Evolutionary conservation across 441 rosid species (phyloP).

Genomic region (Erysimum cheiri): DNA sequence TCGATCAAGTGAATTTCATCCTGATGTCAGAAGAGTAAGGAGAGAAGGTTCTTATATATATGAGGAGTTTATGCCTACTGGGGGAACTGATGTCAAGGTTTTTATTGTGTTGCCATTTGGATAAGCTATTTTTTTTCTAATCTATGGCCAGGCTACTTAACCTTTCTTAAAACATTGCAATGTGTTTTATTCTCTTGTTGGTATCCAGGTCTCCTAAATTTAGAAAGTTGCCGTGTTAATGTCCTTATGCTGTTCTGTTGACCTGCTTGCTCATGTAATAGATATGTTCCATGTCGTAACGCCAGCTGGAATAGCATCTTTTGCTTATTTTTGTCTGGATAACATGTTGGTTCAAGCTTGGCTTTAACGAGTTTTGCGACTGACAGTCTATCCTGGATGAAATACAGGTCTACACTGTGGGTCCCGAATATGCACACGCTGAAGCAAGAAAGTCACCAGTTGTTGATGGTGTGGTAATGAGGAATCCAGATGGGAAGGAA

Average conservation of each 20-base stretch:
- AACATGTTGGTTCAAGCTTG: constrained; percentile 12
- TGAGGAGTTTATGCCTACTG: constrained; percentile 99
- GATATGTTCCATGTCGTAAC: neutral
- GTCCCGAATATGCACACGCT: constrained; percentile 99
- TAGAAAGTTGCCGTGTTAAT: neutral
- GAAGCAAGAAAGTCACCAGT: constrained; percentile 99
- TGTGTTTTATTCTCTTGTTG: constrained; percentile 18
- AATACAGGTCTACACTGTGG: constrained; percentile 95
- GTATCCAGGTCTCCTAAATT: constrained; percentile 29
- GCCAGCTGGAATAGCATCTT: neutral
- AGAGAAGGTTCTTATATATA: constrained; percentile 99
- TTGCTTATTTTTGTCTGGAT: constrained; percentile 12
- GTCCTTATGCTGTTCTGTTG: constrained; percentile 4
- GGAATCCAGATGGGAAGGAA: constrained; percentile 99
- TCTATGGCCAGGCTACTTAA: constrained; percentile 3
- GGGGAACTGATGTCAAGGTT: constrained; percentile 99
- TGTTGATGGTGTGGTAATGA: constrained; percentile 99
- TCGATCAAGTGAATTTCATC: constrained; percentile 97
- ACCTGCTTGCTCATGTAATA: constrained; percentile 9
- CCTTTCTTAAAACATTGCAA: constrained; percentile 13
- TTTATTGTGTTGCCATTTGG: constrained; percentile 33
- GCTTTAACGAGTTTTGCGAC: constrained; percentile 18
- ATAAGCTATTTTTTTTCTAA: neutral
- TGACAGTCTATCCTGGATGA: constrained; percentile 41
- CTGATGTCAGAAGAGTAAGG: constrained; percentile 98